phyloP scores from a whole-genome alignment of 1,284 basidiomycete genomes.

The Heterobasidion irregulare region DNA sequence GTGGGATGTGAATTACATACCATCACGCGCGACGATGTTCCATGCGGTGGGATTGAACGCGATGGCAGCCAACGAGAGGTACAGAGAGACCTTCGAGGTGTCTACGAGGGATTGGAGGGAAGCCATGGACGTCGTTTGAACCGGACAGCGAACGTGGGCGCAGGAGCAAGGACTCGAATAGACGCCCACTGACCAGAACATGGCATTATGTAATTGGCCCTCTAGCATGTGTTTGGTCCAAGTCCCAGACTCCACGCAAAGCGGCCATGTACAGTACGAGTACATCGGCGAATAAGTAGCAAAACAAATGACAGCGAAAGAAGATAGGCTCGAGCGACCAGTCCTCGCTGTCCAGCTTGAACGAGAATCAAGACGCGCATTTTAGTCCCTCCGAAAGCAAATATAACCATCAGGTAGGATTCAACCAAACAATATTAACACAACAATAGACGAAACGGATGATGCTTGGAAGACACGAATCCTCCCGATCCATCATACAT shows the following conservation, averaged over 20 bases:
- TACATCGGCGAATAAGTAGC: no score
- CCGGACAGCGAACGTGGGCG: no score
- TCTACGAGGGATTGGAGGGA: conserved; percentile 32
- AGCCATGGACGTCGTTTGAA: not conserved
- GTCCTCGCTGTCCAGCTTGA: no score
- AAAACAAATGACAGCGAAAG: no score
- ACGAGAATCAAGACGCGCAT: no score
- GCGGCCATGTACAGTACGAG: no score
- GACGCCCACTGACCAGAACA: no score
- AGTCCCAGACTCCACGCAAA: no score
- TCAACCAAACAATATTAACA: not conserved
- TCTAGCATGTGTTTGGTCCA: no score
- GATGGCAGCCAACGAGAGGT: conserved; percentile 56
- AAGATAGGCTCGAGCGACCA: no score
- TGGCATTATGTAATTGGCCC: no score
- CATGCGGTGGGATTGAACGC: conserved; percentile 91
- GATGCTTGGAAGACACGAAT: not conserved
- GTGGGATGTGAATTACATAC: conserved; percentile 33
- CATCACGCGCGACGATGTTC: conserved; percentile 93
- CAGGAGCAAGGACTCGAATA: no score
- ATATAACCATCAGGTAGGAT: not conserved
- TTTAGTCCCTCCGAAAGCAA: not conserved
- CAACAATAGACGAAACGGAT: not conserved
- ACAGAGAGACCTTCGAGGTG: conserved; percentile 56
- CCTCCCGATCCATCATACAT: not conserved